phyloP scores from a whole-genome alignment of 805 yeast species.

The Saccharomycopsis schoenii region DNA sequence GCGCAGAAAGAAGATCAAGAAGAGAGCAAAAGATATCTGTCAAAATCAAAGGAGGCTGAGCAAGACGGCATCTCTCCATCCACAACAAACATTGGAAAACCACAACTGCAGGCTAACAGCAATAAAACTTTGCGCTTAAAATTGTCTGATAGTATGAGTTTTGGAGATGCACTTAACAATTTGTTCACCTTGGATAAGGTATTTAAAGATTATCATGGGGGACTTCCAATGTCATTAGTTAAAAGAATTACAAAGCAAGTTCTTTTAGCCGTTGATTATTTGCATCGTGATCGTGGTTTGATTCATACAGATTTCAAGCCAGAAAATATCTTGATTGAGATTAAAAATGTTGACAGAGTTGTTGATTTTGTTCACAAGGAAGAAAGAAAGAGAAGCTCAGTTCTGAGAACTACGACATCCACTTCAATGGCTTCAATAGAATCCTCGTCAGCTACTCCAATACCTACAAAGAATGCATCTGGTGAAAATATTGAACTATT shows the following conservation, averaged over 20 bases:
- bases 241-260: constrained; percentile 77
- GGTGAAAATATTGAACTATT: background rate
- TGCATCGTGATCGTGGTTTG: constrained; percentile 65
- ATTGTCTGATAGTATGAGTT: constrained; percentile 9
- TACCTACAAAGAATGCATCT: background rate
- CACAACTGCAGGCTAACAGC: background rate
- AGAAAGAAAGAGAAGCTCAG: constrained; percentile 3
- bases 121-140: constrained; percentile 1
- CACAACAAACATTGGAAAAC: background rate
- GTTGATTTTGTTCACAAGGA: constrained; percentile 28
- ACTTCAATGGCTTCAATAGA: background rate
- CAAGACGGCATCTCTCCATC: background rate
- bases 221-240: constrained; percentile 67
- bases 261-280: constrained; percentile 58
- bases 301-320: constrained; percentile 70
- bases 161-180: constrained; percentile 13
- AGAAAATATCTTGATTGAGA: constrained; percentile 67
- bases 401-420: background rate
- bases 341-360: constrained; percentile 74
- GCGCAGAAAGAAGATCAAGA: background rate
- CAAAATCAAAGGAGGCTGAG: background rate
- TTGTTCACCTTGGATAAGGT: constrained; percentile 9
- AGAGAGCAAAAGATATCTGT: background rate
- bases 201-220: constrained; percentile 45
- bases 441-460: background rate